Conservation (phyloP, 2,329 filamentous ascomycete genomes). For the Nemania sp. region DNA sequence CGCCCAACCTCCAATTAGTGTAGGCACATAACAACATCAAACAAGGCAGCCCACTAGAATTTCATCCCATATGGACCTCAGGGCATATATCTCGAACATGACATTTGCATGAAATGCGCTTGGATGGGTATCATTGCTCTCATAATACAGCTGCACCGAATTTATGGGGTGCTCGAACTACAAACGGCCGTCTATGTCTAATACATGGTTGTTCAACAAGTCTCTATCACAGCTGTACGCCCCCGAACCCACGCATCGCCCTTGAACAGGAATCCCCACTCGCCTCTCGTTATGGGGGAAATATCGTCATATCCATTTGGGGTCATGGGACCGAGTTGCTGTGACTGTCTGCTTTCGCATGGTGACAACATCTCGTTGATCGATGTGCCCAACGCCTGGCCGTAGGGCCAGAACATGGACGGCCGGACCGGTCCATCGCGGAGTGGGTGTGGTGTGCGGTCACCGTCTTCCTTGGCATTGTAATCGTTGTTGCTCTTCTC, state of each 20-base stretch:
- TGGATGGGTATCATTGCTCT: constrained; percentile 8
- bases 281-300: constrained; percentile 63
- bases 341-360: constrained; percentile 25
- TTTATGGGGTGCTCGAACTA: constrained; percentile 1
- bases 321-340: constrained; percentile 54
- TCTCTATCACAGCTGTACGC: constrained; percentile 57
- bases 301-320: constrained; percentile 66
- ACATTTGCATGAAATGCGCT: neutral
- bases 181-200: neutral
- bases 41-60: neutral
- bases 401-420: constrained; percentile 28
- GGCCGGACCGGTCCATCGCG: constrained; percentile 25
- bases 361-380: constrained; percentile 51
- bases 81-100: neutral
- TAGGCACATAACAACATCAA: neutral
- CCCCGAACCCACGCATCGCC: constrained; percentile 50
- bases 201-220: constrained; percentile 45
- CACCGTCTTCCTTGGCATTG: constrained; percentile 34
- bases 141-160: constrained; percentile 15
- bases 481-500: constrained; percentile 44
- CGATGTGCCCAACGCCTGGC: constrained; percentile 35
- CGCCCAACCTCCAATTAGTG: neutral
- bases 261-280: constrained; percentile 65
- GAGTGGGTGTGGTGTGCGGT: constrained; percentile 39
- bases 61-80: neutral